A percentile compares a stretch with the other conserved stretches of the same genome.
phyloP scores from a whole-genome alignment of 2,329 filamentous ascomycete genomes.

The Colletotrichum eremochloae region DNA sequence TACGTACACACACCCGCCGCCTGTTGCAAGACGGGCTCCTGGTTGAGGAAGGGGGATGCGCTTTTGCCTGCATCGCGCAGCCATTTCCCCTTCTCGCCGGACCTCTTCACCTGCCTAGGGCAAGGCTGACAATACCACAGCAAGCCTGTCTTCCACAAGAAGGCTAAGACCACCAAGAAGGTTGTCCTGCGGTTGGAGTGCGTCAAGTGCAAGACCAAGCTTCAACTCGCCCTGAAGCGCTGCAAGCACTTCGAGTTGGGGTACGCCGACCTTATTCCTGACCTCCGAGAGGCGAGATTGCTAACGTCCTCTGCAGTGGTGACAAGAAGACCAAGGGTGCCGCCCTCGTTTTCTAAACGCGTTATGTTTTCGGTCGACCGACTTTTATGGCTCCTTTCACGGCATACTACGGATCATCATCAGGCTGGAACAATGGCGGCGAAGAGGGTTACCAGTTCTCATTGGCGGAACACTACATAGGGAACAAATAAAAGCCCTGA shows the following conservation, averaged over 20 bases:
- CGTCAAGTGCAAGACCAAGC: constrained; percentile 97
- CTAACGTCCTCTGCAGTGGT: constrained; percentile 73
- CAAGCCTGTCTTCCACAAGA: constrained; percentile 99
- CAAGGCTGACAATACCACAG: constrained; percentile 20
- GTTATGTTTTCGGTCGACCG: constrained; percentile 53
- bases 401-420: constrained; percentile 45
- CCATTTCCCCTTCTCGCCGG: not conserved
- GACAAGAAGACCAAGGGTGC: constrained; percentile 99
- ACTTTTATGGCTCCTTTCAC: constrained; percentile 45
- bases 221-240: constrained; percentile 97
- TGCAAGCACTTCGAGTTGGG: constrained; percentile 99
- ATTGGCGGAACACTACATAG: constrained; percentile 60
- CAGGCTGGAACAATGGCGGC: constrained; percentile 61
- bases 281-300: not conserved
- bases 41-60: not conserved
- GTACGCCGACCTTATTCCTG: constrained; percentile 68
- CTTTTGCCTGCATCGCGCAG: too few species aligned
- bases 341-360: constrained; percentile 97
- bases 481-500: constrained; percentile 55
- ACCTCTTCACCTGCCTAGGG: not conserved
- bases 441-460: constrained; percentile 62
- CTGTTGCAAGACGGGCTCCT: not conserved
- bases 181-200: constrained; percentile 98
- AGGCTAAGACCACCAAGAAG: constrained; percentile 99
- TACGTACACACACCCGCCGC: constrained; percentile 9